phyloP scores from a whole-genome alignment of 139 green algal genomes.

The Chlamydomonas sp. region DNA sequence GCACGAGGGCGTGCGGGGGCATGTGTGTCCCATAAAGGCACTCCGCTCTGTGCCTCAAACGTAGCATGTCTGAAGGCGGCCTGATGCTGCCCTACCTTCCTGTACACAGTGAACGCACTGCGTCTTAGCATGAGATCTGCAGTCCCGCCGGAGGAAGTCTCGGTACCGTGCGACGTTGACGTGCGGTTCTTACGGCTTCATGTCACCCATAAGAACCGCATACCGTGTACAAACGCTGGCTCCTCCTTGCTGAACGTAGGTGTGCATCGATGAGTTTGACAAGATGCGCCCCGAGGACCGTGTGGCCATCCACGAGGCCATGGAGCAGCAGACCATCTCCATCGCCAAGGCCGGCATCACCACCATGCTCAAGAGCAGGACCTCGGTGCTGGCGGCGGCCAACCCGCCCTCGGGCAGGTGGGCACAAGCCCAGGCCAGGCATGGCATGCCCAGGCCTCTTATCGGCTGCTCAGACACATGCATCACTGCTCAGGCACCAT shows the following conservation, averaged over 20 bases:
- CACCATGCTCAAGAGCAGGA: constrained; percentile 95
- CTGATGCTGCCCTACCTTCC: too few relatives aligned
- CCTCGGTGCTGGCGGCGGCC: constrained; percentile 94
- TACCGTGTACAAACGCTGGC: too few relatives aligned
- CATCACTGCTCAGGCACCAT: too few relatives aligned
- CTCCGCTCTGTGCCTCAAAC: too few relatives aligned
- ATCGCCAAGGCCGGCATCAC: constrained; percentile 99
- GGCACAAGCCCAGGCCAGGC: background rate
- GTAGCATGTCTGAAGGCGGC: too few relatives aligned
- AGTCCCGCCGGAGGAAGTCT: too few relatives aligned
- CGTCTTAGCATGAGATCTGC: too few relatives aligned
- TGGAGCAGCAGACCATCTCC: constrained; percentile 99
- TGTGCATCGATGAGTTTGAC: constrained; percentile 99
- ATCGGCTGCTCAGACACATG: background rate
- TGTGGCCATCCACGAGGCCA: constrained; percentile 99
- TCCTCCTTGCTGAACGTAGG: constrained; percentile 23
- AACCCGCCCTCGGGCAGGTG: constrained; percentile 95
- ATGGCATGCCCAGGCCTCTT: constrained; percentile 24
- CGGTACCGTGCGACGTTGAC: too few relatives aligned
- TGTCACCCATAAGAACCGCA: too few relatives aligned
- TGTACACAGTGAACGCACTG: too few relatives aligned
- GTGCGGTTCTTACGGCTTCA: too few relatives aligned
- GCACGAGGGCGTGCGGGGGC: background rate
- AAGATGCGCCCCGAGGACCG: constrained; percentile 99
- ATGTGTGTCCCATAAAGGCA: too few relatives aligned